Base-by-base conservation (phyloP, 2,329 filamentous ascomycete genomes). In the Ilyonectria destructans region DNA sequence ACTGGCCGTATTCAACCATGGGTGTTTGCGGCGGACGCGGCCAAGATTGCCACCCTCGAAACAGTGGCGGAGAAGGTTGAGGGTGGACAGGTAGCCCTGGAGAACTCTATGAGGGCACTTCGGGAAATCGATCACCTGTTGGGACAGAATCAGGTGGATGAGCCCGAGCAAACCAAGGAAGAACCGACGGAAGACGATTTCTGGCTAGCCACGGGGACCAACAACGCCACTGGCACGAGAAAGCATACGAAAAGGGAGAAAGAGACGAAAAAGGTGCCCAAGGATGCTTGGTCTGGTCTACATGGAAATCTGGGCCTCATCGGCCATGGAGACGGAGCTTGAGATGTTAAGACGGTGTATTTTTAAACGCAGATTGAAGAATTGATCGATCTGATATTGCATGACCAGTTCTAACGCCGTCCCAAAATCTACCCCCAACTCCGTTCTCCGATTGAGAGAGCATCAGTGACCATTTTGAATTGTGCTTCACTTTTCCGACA, bases 11-110 rank as follows among this genome's bases (percentile, higher is more conserved):
- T 89, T 56, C 84, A 85, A 68, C 86, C 86, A 10, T 92, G 90
- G 90, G 84, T 89, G 9, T 85, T 84, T 71, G 89, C 90, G 1
- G 86, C 89, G 1, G 87, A 91, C 63, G 84, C 88, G 3, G 88
- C 89, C 71, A 90, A 89, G 72, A 87, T 90, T 61, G 80, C 84
- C 2, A 90, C 86, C 1, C 83, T 90, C 12, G 88, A 91, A 73
- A 79, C 82, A 9, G 87, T 91, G 12, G 86, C 87, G 9, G 89
- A 90, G 74, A 88, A 85, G 68, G 84, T 91, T 3, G 89, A 92
- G 59, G 82, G 85, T 59, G 89, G 89, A 0, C 86, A 90, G 71
- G 74, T 86, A 13, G 87, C 87, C 3, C 78, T 91, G 21, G 87
- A 89, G 62, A 82, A 83, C 19, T 86, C 87, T 13, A 85, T 86